Base-by-base conservation (phyloP, 495 filamentous ascomycete species). In the Penicillium verhagenii region DNA sequence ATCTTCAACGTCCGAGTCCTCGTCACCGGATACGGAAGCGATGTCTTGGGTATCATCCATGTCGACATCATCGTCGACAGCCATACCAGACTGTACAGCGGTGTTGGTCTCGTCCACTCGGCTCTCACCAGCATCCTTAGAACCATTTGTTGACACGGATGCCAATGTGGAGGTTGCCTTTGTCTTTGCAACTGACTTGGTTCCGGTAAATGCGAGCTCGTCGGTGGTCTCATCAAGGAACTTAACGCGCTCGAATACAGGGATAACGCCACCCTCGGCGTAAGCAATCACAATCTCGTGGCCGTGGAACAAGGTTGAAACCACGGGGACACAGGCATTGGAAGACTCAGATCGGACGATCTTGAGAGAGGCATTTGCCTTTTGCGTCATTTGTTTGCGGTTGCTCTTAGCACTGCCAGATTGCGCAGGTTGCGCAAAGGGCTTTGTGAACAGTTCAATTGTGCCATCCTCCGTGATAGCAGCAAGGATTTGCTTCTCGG, bases 31-130 rank as follows among this genome's bases (percentile, higher is more conserved):
- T 8, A 62, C 58, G 25, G 71, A 74, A 16, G 53, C 66, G 31
- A 66, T 69, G 31, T 71, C 73, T 63, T 65, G 56, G 39, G 61
- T 63, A 54, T 84, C 80, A 50, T 80, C 68, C 77, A 84, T 86
- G 31, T 78, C 70, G 10, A 77, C 62, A 46, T 81, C 72, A 44
- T 74, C 75, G 39, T 73, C 72, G 19, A 66, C 65, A 43, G 68
- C 47, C 39, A 69, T 66, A 18, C 75, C 75, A 40, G 67, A 61
- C 57, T 72, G 59, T n/a, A 96, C 87, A 4, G 86, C 79, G 37
- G 89, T 77, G 50, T 75, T 82, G 14, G 88, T 84, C 65, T 96
- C 90, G 69, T 96, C 85, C 40, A 96, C 84, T 29, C 79, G 80
- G 51, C 62, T 76, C 56, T 86, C 79, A 37, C 76, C 81, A 28